Conservation (phyloP, 371 early-diverging fungal species). For the Mucor lusitanicus region DNA sequence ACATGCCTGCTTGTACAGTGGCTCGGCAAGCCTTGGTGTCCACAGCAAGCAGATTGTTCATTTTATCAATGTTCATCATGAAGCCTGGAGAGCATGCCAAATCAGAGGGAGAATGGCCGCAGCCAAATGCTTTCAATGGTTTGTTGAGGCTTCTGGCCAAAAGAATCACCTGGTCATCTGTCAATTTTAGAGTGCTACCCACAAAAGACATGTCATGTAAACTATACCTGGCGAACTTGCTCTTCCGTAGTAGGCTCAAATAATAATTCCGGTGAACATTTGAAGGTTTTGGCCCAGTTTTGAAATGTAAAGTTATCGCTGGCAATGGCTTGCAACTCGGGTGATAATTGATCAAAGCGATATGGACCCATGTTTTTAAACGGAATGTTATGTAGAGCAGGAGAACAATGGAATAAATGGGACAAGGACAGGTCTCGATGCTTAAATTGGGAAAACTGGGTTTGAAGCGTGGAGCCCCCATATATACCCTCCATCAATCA, state of each 20-base stretch:
- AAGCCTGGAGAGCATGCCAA: constrained; percentile 70
- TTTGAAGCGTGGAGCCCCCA: neutral
- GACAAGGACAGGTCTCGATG: neutral
- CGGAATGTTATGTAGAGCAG: neutral
- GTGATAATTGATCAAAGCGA: constrained; percentile 15
- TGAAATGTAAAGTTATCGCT: constrained; percentile 35
- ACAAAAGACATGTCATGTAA: too few relatives aligned
- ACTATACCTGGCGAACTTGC: constrained; percentile 63
- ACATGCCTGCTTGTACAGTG: constrained; percentile 78
- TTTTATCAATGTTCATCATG: constrained; percentile 72
- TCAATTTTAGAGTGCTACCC: neutral
- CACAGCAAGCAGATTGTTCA: constrained; percentile 60
- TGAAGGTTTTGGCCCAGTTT: constrained; percentile 82
- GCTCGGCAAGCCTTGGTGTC: constrained; percentile 49
- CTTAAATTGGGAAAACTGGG: neutral
- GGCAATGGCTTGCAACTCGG: constrained; percentile 18
- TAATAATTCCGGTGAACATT: constrained; percentile 60
- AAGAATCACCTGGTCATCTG: constrained; percentile 47
- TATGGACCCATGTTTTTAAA: constrained; percentile 13
- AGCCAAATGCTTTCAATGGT: constrained; percentile 69
- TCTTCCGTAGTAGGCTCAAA: constrained; percentile 66
- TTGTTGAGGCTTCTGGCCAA: constrained; percentile 48
- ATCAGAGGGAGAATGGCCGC: constrained; percentile 86
- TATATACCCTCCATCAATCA: too few relatives aligned
- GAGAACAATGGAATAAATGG: neutral